Evolutionary conservation across 345 rosid genomes (phyloP), one percentile per base, ranked within the genome.

Genomic region (Gossypium australe): DNA sequence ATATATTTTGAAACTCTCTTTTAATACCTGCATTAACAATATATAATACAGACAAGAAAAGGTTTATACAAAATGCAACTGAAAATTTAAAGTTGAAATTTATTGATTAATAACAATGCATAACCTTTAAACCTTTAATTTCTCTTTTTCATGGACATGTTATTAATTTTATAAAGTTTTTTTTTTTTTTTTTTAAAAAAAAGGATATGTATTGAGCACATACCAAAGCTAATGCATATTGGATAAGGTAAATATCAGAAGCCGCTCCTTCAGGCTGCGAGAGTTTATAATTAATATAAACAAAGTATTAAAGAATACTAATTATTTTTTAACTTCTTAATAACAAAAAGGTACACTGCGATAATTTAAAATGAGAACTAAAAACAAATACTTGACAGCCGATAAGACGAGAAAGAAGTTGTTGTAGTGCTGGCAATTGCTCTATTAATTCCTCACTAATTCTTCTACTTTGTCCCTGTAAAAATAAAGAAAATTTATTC

Each of bases 1-100:
- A 66, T 93, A 91, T 77, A 95, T 87, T 80, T 93, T 95, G 82
- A 93, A 95, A 83, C 99, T 94, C 82, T 94, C 99, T 81, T 93
- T 94, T 71, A 94, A 86, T 45, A 94, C 87, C 94, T 89, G 69
- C 55, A 34, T 34, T 34, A 34, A 4, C 41, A 34, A 79, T 38
- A 7, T 43, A 49, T 6, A 67, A 34, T 12, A 52, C 13, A 71
- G 22, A 24, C 7, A 8, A 7, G 56, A 55, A 20, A 70, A 72
- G 18, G 18, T 34, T 34, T 34, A 34, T 34, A 1, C 41, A 34
- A 34, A 34, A 34, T 34, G 41, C 41, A 34, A 34, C 41, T 5
- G 41, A 34, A 34, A 5, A 4, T 4, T 34, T 34, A 34, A 34
- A 34, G 41, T 34, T 34, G 41, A 34, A 34, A 1, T 34, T 34